Evolutionary conservation across 371 early-diverging fungal genomes (phyloP), one percentile per base, ranked within the genome.

Genomic region (Syncephalastrum racemosum): DNA sequence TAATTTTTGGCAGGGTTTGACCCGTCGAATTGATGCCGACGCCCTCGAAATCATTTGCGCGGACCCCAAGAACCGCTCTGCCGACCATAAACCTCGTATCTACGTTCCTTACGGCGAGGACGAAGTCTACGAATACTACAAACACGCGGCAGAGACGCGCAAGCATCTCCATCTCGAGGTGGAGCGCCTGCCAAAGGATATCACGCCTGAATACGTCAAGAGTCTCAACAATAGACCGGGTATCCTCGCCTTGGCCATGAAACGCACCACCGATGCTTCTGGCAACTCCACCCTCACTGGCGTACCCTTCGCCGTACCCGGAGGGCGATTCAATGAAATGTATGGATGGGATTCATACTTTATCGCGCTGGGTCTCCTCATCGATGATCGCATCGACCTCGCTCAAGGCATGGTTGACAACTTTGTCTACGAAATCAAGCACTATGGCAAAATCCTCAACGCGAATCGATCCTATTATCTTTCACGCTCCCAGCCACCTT

Each of bases 311-410:
- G 93, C 95, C 7, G 98, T 98, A 0, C 99, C 98, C 1, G 99
- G 99, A 36, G 99, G 99, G 4, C 82, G 99, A 1, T 98, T 97
- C 77, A 98, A 97, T 70, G 99, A 98, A 76, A 95, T 95, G 92
- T 98, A 98, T 67, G 97, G 98, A 1, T 97, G 98, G 98, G 98
- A 98, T 66, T 89, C 90, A 25, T 97, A 96, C 66, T 98, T 98
- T 77, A 94, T 93, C 59, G 81, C 92, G 0, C 71, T 97, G 13
- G 99, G 97, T 6, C 71, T 98, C 31, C 64, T 95, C 40, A 85
- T 85, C 13, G 96, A 96, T 64, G 89, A 88, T 4, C 86, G 91
- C 7, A 54, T 88, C 20, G 92, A 93, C 53, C 66, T 97, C 55
- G 93, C 90, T 4, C 82, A 88, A 53, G 88, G 90, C 64, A 98